Base-by-base conservation (phyloP, 2,329 filamentous ascomycete genomes). In the Colletotrichum orbiculare region DNA sequence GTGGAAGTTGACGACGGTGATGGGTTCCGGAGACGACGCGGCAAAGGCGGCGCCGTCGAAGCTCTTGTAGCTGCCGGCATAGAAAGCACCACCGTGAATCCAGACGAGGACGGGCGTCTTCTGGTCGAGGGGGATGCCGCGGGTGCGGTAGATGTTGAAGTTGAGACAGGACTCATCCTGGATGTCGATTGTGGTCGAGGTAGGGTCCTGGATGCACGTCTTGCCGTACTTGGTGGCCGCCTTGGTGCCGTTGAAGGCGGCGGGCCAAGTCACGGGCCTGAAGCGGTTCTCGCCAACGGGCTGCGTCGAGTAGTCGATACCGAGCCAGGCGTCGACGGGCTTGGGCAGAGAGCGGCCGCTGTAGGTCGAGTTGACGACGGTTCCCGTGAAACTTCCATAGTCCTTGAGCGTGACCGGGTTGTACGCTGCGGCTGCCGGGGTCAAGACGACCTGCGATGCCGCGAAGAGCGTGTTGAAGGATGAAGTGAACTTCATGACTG, bases 1-100 rank as follows among this genome's bases (percentile, higher is more conserved):
- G 72, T 90, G 90, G 67, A 90, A 84, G 0, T 84, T 81, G 1
- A 91, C 88, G 52, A 87, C 87, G 45, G 92, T 78, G 57, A 91
- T 82, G 0, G 86, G 85, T 71, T 89, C 77, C 6, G 67, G 63
- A 0, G 75, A 76, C 1, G 71, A 72, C 0, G 74, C 73, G 0
- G 70, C 72, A 37, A 77, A 77, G 39, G 75, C 67, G 9, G 76
- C 74, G 2, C 70, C 77, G 9, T 79, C 77, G n/a, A 78, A 75
- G 55, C 72, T 76, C 17, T 66, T 70, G 68, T 73, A 76, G 54
- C 71, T 74, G 6, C 76, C 77, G 3, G 70, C 59, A 12, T 71
- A 73, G 45, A 80, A 79, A 6, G 75, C 72, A 0, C 78, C 78
- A 17, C 78, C 78, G 25, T 80, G 77, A n/a, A 79, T 78, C 73